phyloP scores from a whole-genome alignment of 108 stramenopile species.

The Skeletonema grethae region DNA sequence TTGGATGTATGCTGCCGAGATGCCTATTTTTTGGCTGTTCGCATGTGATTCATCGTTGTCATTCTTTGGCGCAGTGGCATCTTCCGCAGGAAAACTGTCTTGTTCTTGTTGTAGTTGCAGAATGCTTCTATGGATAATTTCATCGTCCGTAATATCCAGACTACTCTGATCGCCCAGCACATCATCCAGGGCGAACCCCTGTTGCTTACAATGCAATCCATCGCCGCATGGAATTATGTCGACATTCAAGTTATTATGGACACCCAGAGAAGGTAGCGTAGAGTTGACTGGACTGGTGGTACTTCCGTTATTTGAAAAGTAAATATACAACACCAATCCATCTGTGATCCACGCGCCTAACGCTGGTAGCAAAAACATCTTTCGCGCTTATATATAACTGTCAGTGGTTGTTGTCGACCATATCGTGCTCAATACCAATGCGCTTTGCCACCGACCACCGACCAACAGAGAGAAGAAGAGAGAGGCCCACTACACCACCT shows the following conservation, averaged over 20 bases:
- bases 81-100: background rate
- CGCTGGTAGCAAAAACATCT: constrained; percentile 67
- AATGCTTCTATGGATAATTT: background rate
- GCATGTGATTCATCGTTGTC: background rate
- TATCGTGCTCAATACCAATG: background rate
- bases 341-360: constrained; percentile 63
- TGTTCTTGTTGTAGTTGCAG: background rate
- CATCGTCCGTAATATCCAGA: background rate
- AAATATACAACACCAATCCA: constrained; percentile 52
- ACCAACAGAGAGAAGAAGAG: background rate
- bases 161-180: constrained; percentile 1
- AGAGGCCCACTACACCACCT: too few species aligned
- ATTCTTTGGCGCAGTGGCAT: background rate
- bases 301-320: constrained; percentile 21
- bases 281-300: background rate
- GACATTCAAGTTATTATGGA: background rate
- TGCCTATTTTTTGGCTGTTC: constrained; percentile 7
- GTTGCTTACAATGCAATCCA: background rate
- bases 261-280: background rate
- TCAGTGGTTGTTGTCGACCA: background rate
- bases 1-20: constrained; percentile 26
- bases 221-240: background rate
- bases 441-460: background rate
- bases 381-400: background rate
- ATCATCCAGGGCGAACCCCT: constrained; percentile 13